Percentiles rank a stretch among this genome's conserved stretches.
phyloP scores from a whole-genome alignment of 179 eudicot genomes.

The Actinidia polygama region DNA sequence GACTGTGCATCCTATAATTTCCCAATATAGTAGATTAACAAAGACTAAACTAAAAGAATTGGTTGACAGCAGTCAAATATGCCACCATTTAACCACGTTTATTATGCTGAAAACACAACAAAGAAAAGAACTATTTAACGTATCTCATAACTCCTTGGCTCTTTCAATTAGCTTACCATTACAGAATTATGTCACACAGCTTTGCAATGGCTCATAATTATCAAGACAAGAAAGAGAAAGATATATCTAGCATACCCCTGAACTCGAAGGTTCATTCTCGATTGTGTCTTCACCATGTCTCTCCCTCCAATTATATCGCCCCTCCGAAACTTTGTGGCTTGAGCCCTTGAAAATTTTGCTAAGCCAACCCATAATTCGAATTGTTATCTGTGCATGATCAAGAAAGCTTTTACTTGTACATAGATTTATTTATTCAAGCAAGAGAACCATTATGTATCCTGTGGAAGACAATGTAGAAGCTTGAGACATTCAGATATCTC shows the following conservation, averaged over 20 bases:
- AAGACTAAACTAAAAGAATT: not conserved
- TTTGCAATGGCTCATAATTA: not conserved
- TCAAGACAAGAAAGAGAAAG: not conserved
- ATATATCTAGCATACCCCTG: conserved; percentile 49
- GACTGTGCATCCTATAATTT: conserved; percentile 38
- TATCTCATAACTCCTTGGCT: not conserved
- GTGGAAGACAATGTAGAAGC: conserved; percentile 14
- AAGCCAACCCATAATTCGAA: conserved; percentile 70
- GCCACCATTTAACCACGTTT: not conserved
- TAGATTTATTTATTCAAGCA: conserved; percentile 13
- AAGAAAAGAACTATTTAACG: not conserved
- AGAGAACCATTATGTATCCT: not conserved
- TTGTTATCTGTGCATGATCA: conserved; percentile 34
- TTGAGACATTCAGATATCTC: not conserved
- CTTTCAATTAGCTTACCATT: conserved; percentile 3
- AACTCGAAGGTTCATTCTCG: conserved; percentile 61
- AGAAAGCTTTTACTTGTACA: conserved; percentile 33
- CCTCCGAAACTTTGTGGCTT: conserved; percentile 61
- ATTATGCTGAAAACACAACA: not conserved
- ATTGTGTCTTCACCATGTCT: conserved; percentile 55
- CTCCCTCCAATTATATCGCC: conserved; percentile 48
- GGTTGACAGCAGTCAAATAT: not conserved
- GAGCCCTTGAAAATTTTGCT: conserved; percentile 77
- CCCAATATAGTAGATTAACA: conserved; percentile 13
- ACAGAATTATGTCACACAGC: not conserved